phyloP scores from a whole-genome alignment of 345 rosid genomes.

The Citrus sp. region DNA sequence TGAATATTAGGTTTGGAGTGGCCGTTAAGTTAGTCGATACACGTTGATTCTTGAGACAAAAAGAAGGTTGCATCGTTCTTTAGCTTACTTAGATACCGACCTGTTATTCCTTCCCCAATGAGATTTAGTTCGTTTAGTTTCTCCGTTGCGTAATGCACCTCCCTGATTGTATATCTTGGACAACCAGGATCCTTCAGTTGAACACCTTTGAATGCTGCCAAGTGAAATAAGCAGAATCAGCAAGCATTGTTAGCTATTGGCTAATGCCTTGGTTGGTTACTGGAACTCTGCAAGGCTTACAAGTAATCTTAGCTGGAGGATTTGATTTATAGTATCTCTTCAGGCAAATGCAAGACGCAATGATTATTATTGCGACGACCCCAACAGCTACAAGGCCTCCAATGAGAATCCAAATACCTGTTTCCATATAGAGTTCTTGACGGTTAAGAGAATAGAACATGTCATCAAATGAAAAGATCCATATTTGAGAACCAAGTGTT shows the following conservation, averaged over 20 bases:
- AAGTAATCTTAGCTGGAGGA: slow-evolving; percentile 7
- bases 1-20: no score
- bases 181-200: slow-evolving; percentile 26
- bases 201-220: slow-evolving; percentile 30
- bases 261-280: neutral
- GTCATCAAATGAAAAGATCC: slow-evolving; percentile 7
- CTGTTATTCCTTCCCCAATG: slow-evolving; percentile 56
- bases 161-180: slow-evolving; percentile 25
- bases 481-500: neutral
- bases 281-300: slow-evolving; percentile 3
- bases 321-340: slow-evolving; percentile 6
- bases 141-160: slow-evolving; percentile 37
- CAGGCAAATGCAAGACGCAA: neutral
- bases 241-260: neutral
- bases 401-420: slow-evolving; percentile 35
- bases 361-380: slow-evolving; percentile 2
- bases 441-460: neutral
- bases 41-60: neutral
- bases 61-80: neutral
- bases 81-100: slow-evolving; percentile 16
- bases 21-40: neutral
- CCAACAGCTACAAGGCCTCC: slow-evolving; percentile 16
- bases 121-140: slow-evolving; percentile 34
- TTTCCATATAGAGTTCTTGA: neutral
- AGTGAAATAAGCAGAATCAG: slow-evolving; percentile 5